A percentile compares a stretch with the other conserved stretches of the same genome.
phyloP scores from a whole-genome alignment of 495 filamentous ascomycete genomes.

The Acidiella bohemica region DNA sequence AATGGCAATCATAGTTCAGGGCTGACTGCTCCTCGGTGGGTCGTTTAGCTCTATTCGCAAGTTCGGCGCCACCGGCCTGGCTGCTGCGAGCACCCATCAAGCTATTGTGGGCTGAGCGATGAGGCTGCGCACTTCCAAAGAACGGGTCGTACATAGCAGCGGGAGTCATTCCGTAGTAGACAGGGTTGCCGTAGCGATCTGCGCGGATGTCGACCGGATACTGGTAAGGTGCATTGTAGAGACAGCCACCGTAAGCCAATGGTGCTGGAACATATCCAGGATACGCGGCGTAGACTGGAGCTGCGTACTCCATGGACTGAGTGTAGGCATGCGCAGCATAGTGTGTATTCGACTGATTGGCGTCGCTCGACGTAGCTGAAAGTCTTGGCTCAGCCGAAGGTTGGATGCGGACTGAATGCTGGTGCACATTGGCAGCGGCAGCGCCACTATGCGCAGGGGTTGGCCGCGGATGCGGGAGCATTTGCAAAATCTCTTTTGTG shows the following conservation, averaged over 20 bases:
- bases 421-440: no score
- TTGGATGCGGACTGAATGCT: no score
- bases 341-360: not conserved
- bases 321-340: slow-evolving; percentile 1
- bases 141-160: slow-evolving; percentile 3
- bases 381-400: not conserved
- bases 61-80: not conserved
- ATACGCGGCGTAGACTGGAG: no score
- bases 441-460: no score
- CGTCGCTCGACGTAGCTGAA: not conserved
- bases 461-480: no score
- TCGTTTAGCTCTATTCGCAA: not conserved
- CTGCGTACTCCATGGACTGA: not conserved
- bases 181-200: not conserved
- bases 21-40: not conserved
- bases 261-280: no score
- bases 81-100: not conserved
- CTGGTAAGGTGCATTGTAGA: not conserved
- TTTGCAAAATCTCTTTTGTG: slow-evolving; percentile 12
- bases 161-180: not conserved
- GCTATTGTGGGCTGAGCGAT: not conserved
- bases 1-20: slow-evolving; percentile 12
- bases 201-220: not conserved
- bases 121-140: not conserved
- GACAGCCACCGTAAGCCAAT: not conserved